A percentile compares a stretch with the other conserved stretches of the same genome.
These are phyloP conservation scores for Monilinia vaccinii-corymbosi DNA, from an alignment of 2,329 filamentous ascomycete species.

Conservation along the genomic window DNA sequence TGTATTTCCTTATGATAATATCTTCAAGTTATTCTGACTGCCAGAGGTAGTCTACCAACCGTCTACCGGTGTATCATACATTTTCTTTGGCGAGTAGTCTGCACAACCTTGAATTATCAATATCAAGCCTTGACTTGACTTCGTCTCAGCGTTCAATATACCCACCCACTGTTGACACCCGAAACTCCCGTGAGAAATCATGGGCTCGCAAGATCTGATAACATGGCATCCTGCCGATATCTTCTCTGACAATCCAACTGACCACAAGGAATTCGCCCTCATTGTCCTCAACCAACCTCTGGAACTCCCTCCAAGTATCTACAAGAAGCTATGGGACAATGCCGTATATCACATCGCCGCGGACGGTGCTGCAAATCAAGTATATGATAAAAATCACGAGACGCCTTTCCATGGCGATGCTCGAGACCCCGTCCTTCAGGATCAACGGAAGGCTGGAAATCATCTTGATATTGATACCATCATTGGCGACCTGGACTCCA, in stretches of 20 bases:
- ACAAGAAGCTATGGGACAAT: constrained; percentile 20
- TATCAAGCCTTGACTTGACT: no score
- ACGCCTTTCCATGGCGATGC: background rate
- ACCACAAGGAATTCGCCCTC: constrained; percentile 36
- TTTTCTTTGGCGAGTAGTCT: background rate
- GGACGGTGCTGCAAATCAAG: constrained; percentile 81
- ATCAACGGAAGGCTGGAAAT: constrained; percentile 20
- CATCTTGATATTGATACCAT: constrained; percentile 45
- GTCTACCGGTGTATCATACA: no score
- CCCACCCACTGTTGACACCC: background rate
- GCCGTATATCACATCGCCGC: constrained; percentile 67
- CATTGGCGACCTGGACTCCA: constrained; percentile 85
- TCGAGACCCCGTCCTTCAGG: background rate
- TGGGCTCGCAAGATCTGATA: constrained; percentile 10
- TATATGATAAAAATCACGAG: constrained; percentile 38
- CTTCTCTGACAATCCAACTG: constrained; percentile 15
- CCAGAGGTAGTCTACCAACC: background rate
- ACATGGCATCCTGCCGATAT: constrained; percentile 32
- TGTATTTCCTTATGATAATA: background rate
- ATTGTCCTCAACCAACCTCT: constrained; percentile 56
- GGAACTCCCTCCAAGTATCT: constrained; percentile 33
- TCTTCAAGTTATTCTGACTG: background rate
- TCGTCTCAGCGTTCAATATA: background rate
- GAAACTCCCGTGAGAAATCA: background rate
- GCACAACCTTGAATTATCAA: background rate